phyloP scores from a whole-genome alignment of 495 filamentous ascomycete species.

The Penicillium bialowiezense region DNA sequence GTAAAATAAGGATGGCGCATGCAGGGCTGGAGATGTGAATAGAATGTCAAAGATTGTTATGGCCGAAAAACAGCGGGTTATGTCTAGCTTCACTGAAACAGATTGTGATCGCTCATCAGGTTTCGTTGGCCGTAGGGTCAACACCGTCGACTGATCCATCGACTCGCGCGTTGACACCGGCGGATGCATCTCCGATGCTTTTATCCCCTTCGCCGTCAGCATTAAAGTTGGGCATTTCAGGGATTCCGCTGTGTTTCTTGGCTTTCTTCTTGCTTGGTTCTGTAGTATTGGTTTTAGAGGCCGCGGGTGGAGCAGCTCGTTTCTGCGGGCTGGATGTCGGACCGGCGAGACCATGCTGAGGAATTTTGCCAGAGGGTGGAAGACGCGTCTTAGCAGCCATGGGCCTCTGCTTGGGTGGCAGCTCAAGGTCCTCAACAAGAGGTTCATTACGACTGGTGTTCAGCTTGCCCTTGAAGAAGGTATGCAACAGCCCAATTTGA shows the following conservation, averaged over 20 bases:
- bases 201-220: conserved; percentile 34
- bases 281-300: conserved; percentile 22
- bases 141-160: conserved; percentile 15
- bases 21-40: no score
- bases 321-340: conserved; percentile 72
- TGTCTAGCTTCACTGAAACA: background rate
- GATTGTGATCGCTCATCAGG: background rate
- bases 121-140: conserved; percentile 36
- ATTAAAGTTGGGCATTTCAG: conserved; percentile 29
- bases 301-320: conserved; percentile 54
- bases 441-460: conserved; percentile 77
- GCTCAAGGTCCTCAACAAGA: conserved; percentile 89
- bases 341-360: conserved; percentile 28
- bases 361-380: conserved; percentile 91
- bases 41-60: background rate
- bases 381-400: conserved; percentile 69
- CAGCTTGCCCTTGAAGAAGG: conserved; percentile 86
- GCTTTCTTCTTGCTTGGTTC: conserved; percentile 49
- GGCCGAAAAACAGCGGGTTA: conserved; percentile 2
- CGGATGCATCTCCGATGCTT: conserved; percentile 14
- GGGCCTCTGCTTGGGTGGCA: conserved; percentile 89
- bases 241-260: conserved; percentile 44
- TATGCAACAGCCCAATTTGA: conserved; percentile 81
- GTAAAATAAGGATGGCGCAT: background rate
- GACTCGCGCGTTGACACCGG: conserved; percentile 16